A percentile compares a stretch with the other conserved stretches of the same genome.
Evolutionary conservation across 1,139 yeast genomes (phyloP).

Genomic region (Debaryomycetaceae sp.): DNA sequence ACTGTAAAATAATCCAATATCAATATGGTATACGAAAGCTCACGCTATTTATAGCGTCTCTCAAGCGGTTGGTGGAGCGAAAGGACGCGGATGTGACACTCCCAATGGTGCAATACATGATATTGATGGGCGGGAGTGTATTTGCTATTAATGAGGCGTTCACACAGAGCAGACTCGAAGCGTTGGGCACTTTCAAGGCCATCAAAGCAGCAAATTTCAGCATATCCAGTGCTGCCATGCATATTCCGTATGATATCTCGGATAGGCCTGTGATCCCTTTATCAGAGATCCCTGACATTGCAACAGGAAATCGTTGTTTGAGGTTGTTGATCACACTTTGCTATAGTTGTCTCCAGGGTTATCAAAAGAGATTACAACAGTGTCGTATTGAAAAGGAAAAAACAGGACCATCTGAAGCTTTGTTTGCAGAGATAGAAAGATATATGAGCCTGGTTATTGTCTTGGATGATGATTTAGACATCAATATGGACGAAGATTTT

Average conservation of each 20-base stretch:
- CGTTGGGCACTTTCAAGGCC: constrained; percentile 38
- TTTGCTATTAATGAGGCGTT: constrained; percentile 50
- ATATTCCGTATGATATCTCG: constrained; percentile 40
- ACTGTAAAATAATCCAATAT: constrained; percentile 39
- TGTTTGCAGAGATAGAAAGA: constrained; percentile 5
- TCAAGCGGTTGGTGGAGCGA: constrained; percentile 11
- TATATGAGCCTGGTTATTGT: constrained; percentile 5
- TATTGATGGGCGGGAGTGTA: constrained; percentile 40
- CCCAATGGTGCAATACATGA: constrained; percentile 36
- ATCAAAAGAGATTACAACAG: constrained; percentile 43
- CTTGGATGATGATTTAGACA: constrained; percentile 11
- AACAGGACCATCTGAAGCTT: constrained; percentile 2
- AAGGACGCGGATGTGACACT: constrained; percentile 7
- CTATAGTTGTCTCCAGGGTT: constrained; percentile 42
- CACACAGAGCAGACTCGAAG: constrained; percentile 40
- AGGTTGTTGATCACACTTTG: constrained; percentile 35
- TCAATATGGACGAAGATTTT: constrained; percentile 12
- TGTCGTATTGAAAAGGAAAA: constrained; percentile 32
- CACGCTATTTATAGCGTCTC: constrained; percentile 18
- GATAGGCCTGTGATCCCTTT: constrained; percentile 31
- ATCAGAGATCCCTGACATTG: constrained; percentile 26
- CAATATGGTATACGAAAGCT: constrained; percentile 37
- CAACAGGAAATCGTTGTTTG: constrained; percentile 31
- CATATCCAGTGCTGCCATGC: constrained; percentile 35
- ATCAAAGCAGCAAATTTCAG: constrained; percentile 29